phyloP scores from a whole-genome alignment of 2,329 filamentous ascomycete species.

The Hypomyces perniciosus region DNA sequence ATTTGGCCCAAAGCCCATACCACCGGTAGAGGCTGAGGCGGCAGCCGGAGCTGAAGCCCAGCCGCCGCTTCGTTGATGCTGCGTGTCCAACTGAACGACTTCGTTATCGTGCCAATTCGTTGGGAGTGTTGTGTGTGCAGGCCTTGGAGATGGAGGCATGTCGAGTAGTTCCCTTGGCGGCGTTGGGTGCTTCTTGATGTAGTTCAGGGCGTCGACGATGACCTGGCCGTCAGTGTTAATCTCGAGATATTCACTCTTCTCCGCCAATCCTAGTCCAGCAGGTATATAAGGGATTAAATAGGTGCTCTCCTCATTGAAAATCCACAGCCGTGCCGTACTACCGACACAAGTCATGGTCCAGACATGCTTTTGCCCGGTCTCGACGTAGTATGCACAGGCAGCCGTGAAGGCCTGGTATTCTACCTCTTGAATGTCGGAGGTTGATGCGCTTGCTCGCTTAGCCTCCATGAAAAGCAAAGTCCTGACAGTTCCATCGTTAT shows the following conservation, averaged over 20 bases:
- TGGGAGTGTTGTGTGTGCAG: neutral
- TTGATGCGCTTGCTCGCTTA: neutral
- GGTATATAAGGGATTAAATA: neutral
- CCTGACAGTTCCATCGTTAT: neutral
- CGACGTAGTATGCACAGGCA: constrained; percentile 2
- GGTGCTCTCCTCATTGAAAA: neutral
- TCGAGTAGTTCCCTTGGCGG: neutral
- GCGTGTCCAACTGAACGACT: neutral
- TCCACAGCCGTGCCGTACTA: neutral
- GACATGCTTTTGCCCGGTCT: neutral
- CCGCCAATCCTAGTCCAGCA: neutral
- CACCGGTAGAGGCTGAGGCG: neutral
- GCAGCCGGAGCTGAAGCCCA: too few relatives aligned
- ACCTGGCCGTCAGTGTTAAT: neutral
- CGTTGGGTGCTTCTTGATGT: neutral
- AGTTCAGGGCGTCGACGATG: neutral
- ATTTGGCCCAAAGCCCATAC: too few relatives aligned
- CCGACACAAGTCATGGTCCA: constrained; percentile 4
- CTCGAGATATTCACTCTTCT: neutral
- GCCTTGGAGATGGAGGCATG: neutral
- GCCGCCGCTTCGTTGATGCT: neutral
- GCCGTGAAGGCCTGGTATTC: constrained; percentile 9
- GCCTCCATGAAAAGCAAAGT: constrained; percentile 4
- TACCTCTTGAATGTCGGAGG: neutral
- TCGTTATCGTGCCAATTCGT: neutral